Conservation (phyloP, 2,329 filamentous ascomycete species). For the Aspergillus caelatus region DNA sequence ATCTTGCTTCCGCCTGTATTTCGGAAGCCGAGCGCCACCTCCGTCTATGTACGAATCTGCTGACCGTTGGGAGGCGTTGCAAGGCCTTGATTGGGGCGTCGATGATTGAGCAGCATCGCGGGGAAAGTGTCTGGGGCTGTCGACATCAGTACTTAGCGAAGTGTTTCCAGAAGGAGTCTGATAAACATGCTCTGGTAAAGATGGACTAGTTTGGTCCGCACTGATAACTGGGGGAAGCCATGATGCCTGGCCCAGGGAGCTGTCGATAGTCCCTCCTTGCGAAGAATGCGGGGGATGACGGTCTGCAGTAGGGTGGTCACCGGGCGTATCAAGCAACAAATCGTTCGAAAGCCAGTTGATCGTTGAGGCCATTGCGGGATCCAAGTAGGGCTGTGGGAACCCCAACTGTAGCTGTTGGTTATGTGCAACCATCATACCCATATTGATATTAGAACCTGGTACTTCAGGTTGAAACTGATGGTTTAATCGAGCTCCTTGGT, state of each 20-base stretch:
- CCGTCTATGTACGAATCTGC: slow-evolving; percentile 34
- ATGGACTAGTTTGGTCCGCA: slow-evolving; percentile 18
- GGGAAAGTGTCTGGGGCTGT: slow-evolving; percentile 24
- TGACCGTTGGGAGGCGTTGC: slow-evolving; percentile 25
- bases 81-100: slow-evolving; percentile 18
- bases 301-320: slow-evolving; percentile 16
- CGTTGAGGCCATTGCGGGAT: slow-evolving; percentile 31
- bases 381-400: slow-evolving; percentile 29
- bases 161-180: slow-evolving; percentile 24
- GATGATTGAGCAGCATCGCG: slow-evolving; percentile 27
- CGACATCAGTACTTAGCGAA: slow-evolving; percentile 20
- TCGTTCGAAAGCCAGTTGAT: slow-evolving; percentile 44
- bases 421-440: slow-evolving; percentile 23
- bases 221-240: slow-evolving; percentile 34
- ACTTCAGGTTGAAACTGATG: slow-evolving; percentile 16
- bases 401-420: slow-evolving; percentile 25
- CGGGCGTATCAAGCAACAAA: slow-evolving; percentile 24
- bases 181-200: slow-evolving; percentile 20
- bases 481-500: slow-evolving; percentile 10
- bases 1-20: slow-evolving; percentile 26
- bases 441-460: slow-evolving; percentile 13
- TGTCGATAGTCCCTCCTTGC: slow-evolving; percentile 21
- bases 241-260: slow-evolving; percentile 21
- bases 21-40: slow-evolving; percentile 28
- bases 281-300: slow-evolving; percentile 20